Conservation (phyloP, 2,329 filamentous ascomycete species). For the Berkeleyomyces rouxiae region DNA sequence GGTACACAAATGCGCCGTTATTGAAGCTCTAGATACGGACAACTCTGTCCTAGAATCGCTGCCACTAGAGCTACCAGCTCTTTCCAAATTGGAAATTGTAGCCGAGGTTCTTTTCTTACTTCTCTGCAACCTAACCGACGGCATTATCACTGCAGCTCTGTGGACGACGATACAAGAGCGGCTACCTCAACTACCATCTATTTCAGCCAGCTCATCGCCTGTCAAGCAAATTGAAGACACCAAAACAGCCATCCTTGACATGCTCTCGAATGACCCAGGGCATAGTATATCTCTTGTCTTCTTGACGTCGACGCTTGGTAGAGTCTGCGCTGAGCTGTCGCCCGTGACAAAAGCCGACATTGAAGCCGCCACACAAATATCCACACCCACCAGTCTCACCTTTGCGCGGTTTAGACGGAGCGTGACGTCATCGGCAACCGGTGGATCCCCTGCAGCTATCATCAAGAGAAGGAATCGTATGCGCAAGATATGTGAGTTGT, state of each 20-base stretch:
- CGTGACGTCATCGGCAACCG: conserved; percentile 13
- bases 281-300: conserved; percentile 87
- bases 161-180: conserved; percentile 50
- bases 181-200: conserved; percentile 27
- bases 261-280: conserved; percentile 52
- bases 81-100: conserved; percentile 59
- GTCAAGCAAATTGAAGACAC: conserved; percentile 24
- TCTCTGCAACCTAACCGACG: conserved; percentile 57
- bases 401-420: conserved; percentile 28
- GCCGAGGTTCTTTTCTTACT: conserved; percentile 59
- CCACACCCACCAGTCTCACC: conserved; percentile 22
- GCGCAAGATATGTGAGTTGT: conserved; percentile 45
- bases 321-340: conserved; percentile 32
- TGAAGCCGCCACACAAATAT: conserved; percentile 8
- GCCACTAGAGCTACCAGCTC: conserved; percentile 41
- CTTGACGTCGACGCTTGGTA: conserved; percentile 56
- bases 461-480: conserved; percentile 42
- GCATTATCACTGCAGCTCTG: conserved; percentile 52
- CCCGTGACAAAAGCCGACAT: conserved; percentile 16
- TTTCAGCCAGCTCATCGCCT: conserved; percentile 11
- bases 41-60: conserved; percentile 43
- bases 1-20: conserved; percentile 23
- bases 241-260: conserved; percentile 48
- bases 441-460: conserved; percentile 16
- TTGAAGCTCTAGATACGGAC: conserved; percentile 61